Evolutionary conservation across 2,329 filamentous ascomycete genomes (phyloP), one percentile per base, ranked within the genome.

Genomic region (Waltergamsia citrina): DNA sequence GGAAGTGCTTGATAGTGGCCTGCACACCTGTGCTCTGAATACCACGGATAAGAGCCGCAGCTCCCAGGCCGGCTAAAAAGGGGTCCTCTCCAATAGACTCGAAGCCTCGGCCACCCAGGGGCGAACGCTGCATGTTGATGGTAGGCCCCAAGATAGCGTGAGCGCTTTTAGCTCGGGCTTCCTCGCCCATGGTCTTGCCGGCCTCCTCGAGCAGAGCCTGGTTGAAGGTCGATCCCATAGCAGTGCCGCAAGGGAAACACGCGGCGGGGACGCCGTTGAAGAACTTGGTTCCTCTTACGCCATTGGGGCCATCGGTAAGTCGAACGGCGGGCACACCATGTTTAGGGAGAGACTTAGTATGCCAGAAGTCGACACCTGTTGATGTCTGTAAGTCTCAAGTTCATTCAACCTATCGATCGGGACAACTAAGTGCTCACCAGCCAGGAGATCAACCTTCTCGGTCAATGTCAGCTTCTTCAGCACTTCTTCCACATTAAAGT

Each of bases 301-400:
- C 80, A 50, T 82, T 83, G 24, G 81, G 81, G 0, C 80, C 79
- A 44, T 85, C 80, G 24, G 74, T 72, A 30, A 78, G 65, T 31
- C 79, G 73, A 21, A 83, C 62, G 0, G 78, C 74, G 6, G 78
- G 43, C 4, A 43, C 29, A 7, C 71, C 70, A 45, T 77, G 67
- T 16, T 72, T 52, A 8, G 73, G 71, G 6, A 83, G 60, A 11
- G 70, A 53, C 43, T 73, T 70, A 22, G 78, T 80, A 47, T 81
- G 75, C 79, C 79, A 84, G 47, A 81, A 81, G 54, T 83, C 78
- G 42, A 71, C 67, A 37, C 75, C 75, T 70, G 36, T 6, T 16
- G 3, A 18, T 15, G 3, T 2, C 6, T 19, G 31, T 36, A 6
- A 34, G 12, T 7, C 12, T 5, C 7, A 16, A 15, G 24, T 35